Evolutionary conservation across 2,329 filamentous ascomycete genomes (phyloP).

Genomic region (Gaeumannomyces sp.): DNA sequence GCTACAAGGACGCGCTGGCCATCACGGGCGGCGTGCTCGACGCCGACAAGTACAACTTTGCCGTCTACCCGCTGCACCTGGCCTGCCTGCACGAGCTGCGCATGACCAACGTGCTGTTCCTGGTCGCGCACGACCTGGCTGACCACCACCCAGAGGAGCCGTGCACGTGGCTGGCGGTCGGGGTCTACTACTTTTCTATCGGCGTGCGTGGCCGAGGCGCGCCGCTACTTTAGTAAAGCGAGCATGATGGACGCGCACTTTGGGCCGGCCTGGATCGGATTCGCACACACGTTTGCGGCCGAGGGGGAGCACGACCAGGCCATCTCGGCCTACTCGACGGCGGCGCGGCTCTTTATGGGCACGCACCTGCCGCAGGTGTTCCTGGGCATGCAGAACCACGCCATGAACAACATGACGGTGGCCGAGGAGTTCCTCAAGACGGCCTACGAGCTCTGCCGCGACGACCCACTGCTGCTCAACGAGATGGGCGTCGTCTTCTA

Average conservation of each 20-base stretch:
- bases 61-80: conserved; percentile 82
- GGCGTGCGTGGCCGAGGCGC: conserved; percentile 85
- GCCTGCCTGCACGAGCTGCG: conserved; percentile 84
- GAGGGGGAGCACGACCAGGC: conserved; percentile 98
- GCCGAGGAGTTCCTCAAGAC: conserved; percentile 93
- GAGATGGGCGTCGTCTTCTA: conserved; percentile 96
- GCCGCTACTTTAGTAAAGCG: conserved; percentile 90
- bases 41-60: conserved; percentile 83
- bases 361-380: conserved; percentile 95
- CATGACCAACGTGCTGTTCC: conserved; percentile 81
- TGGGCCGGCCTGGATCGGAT: conserved; percentile 96
- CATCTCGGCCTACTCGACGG: conserved; percentile 94
- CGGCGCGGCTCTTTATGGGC: conserved; percentile 89
- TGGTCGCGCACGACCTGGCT: conserved; percentile 86
- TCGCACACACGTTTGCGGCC: conserved; percentile 95
- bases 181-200: conserved; percentile 88
- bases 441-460: conserved; percentile 74
- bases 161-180: conserved; percentile 89
- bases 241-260: conserved; percentile 98
- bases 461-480: conserved; percentile 85
- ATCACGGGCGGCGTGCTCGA: conserved; percentile 79
- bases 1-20: conserved; percentile 78
- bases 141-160: conserved; percentile 88
- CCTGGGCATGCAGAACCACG: conserved; percentile 96
- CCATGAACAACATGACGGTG: conserved; percentile 87